Evolutionary conservation across 1,284 basidiomycete species (phyloP).

Genomic region (Trichosporon coremiiforme): DNA sequence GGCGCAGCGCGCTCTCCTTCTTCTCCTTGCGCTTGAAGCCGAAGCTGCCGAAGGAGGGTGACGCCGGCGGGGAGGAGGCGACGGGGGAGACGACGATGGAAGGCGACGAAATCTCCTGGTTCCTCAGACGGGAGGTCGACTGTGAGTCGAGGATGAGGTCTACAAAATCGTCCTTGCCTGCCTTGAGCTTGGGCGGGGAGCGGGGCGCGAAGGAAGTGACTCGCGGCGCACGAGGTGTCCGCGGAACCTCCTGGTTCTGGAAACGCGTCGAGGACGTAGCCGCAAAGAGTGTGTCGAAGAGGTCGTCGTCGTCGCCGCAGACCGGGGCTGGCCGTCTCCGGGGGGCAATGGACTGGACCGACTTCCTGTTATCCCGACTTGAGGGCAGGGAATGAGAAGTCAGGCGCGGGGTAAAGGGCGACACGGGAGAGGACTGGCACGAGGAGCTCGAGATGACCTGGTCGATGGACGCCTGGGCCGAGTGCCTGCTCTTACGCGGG

Average conservation of each 20-base stretch:
- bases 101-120: conserved; percentile 27
- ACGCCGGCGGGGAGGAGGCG: not conserved
- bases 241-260: conserved; percentile 8
- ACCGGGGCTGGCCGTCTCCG: conserved; percentile 3
- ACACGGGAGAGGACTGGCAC: not conserved
- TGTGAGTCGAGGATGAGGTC: conserved; percentile 14
- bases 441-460: conserved; percentile 4
- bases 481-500: not conserved
- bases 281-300: conserved; percentile 20
- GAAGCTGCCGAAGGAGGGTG: not conserved
- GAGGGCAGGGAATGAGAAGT: conserved; percentile 13
- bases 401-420: conserved; percentile 6
- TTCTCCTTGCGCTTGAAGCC: conserved; percentile 14
- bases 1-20: conserved; percentile 12
- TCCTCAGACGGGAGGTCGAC: conserved; percentile 19
- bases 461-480: conserved; percentile 2
- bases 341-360: conserved; percentile 10
- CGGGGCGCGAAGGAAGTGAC: not conserved
- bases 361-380: not conserved
- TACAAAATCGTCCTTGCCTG: conserved; percentile 4
- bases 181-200: not conserved
- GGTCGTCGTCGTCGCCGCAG: conserved; percentile 21
- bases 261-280: conserved; percentile 13
- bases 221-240: not conserved
- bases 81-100: not conserved